These are phyloP conservation scores for Colletotrichum nymphaeae DNA, from an alignment of 2,329 filamentous ascomycete species.

Conservation along the genomic window DNA sequence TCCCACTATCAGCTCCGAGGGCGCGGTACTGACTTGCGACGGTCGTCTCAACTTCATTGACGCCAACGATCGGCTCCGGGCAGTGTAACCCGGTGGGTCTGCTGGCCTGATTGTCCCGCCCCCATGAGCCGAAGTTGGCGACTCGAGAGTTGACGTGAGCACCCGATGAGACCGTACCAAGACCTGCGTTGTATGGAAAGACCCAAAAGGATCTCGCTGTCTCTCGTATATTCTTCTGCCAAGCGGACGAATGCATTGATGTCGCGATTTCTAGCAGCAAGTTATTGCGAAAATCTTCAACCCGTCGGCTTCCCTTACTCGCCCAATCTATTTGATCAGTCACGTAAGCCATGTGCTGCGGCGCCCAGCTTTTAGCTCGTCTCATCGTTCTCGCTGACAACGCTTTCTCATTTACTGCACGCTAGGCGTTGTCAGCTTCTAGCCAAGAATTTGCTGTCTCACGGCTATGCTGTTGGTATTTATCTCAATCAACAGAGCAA, in stretches of 20 bases:
- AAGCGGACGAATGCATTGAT: background rate
- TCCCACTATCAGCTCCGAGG: background rate
- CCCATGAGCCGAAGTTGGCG: background rate
- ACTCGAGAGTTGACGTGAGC: background rate
- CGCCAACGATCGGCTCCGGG: background rate
- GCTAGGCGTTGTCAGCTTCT: too few species aligned
- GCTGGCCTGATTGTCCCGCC: background rate
- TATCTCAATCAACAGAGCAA: too few species aligned
- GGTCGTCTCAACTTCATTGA: constrained; percentile 3
- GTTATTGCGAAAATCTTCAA: too few species aligned
- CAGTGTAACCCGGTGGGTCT: background rate
- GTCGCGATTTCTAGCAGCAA: too few species aligned
- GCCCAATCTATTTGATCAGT: too few species aligned
- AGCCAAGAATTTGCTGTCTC: too few species aligned
- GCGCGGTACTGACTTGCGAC: background rate
- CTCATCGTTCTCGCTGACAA: too few species aligned
- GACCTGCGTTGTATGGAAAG: background rate
- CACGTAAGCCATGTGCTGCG: too few species aligned
- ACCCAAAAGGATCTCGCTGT: background rate
- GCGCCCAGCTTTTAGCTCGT: too few species aligned
- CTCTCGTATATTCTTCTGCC: background rate
- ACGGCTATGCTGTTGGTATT: too few species aligned
- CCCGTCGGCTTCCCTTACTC: too few species aligned
- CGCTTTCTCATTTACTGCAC: too few species aligned
- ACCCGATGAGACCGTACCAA: background rate